These are phyloP conservation scores for Dryas drummondii DNA, from an alignment of 306 rosid genomes.

Conservation along the genomic window DNA sequence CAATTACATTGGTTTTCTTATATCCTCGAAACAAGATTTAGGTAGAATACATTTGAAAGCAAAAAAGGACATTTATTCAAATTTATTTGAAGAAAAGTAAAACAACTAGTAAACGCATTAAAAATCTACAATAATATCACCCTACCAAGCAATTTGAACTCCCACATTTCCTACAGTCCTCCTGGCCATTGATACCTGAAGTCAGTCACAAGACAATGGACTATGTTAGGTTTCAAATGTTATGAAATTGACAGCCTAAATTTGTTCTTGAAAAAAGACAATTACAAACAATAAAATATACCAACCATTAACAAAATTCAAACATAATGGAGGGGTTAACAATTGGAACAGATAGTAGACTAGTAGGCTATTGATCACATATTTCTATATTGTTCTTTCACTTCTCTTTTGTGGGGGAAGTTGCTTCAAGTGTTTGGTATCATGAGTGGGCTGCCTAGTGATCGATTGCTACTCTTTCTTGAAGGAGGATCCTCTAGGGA, in stretches of 20 bases:
- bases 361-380: not conserved
- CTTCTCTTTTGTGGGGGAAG: too few relatives aligned
- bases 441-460: too few relatives aligned
- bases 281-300: not conserved
- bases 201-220: conserved; percentile 10
- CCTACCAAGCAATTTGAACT: conserved; percentile 77
- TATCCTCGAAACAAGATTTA: not conserved
- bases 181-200: conserved; percentile 82
- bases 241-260: not conserved
- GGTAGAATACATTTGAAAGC: not conserved
- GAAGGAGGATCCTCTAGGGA: too few relatives aligned
- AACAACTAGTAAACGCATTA: not conserved
- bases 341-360: not conserved
- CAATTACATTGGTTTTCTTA: too few relatives aligned
- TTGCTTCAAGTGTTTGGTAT: too few relatives aligned
- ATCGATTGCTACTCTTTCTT: too few relatives aligned
- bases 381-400: not conserved
- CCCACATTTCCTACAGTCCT: conserved; percentile 72
- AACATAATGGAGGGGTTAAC: not conserved
- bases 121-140: conserved; percentile 1
- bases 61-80: not conserved
- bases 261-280: not conserved
- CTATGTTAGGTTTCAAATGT: not conserved
- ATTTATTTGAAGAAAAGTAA: too few relatives aligned
- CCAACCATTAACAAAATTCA: not conserved